These are phyloP conservation scores for Chlorella sorokiniana DNA, from an alignment of 139 green algal genomes.

Conservation along the genomic window DNA sequence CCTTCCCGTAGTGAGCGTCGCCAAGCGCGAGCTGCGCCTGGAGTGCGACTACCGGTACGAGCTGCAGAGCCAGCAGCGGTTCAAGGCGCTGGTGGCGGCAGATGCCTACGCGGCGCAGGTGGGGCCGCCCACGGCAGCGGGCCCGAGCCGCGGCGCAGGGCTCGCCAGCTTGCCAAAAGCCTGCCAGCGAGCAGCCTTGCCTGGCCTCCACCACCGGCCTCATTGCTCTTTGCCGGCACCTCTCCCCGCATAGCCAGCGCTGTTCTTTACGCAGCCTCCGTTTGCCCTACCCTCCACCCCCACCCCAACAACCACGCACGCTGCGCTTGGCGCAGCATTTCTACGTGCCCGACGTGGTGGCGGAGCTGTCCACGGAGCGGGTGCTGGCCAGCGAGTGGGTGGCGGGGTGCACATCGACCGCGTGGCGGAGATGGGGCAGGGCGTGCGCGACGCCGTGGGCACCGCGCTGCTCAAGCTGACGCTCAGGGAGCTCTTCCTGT, in stretches of 20 bases:
- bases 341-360: slow-evolving; percentile 78
- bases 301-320: neutral
- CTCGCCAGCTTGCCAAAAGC: neutral
- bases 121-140: neutral
- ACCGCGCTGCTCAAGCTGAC: slow-evolving; percentile 84
- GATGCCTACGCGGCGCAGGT: slow-evolving; percentile 43
- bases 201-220: too few relatives aligned
- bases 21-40: slow-evolving; percentile 88
- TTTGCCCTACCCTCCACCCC: neutral
- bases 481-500: slow-evolving; percentile 91
- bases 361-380: slow-evolving; percentile 66
- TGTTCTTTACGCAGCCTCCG: neutral
- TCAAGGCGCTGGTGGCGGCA: slow-evolving; percentile 61
- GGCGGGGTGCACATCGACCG: slow-evolving; percentile 84
- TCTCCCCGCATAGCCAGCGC: too few relatives aligned
- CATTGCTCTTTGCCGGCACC: too few relatives aligned
- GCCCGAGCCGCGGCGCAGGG: neutral
- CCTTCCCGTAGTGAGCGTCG: slow-evolving; percentile 56
- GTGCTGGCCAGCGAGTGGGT: slow-evolving; percentile 89
- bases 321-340: slow-evolving; percentile 49
- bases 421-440: slow-evolving; percentile 71
- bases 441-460: slow-evolving; percentile 78
- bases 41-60: slow-evolving; percentile 95
- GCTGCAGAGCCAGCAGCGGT: slow-evolving; percentile 57
- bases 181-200: too few relatives aligned